Conservation (phyloP, 805 yeast species). For the Geotrichum ghanense region DNA sequence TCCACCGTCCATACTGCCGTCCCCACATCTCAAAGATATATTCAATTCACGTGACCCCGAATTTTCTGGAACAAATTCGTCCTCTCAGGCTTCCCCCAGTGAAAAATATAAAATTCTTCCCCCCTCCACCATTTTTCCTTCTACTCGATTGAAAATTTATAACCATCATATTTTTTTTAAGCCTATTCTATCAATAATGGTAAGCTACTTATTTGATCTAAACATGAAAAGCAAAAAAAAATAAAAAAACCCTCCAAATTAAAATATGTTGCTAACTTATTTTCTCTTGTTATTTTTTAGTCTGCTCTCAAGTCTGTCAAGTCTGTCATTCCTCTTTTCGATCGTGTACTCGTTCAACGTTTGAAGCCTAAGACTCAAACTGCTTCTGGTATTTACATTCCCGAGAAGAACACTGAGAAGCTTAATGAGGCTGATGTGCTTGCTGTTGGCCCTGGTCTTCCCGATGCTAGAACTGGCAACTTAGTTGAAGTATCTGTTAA, state of each 20-base stretch:
- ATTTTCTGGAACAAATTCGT: background rate
- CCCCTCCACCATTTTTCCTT: background rate
- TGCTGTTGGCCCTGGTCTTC: conserved; percentile 91
- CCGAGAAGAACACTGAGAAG: conserved; percentile 93
- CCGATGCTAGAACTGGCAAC: conserved; percentile 37
- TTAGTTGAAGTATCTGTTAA: conserved; percentile 71
- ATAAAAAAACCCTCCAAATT: too few relatives aligned
- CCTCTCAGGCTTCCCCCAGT: background rate
- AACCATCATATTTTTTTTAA: background rate
- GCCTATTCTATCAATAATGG: background rate
- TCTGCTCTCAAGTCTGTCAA: conserved; percentile 69
- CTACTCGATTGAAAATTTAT: too few relatives aligned
- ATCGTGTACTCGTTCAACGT: conserved; percentile 94
- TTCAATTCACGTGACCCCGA: background rate
- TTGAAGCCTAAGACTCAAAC: conserved; percentile 84
- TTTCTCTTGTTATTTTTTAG: conserved; percentile 23
- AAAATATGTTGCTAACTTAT: background rate
- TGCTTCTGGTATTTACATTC: conserved; percentile 84
- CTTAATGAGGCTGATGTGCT: conserved; percentile 84
- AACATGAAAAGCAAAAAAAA: too few relatives aligned
- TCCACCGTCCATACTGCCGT: too few relatives aligned
- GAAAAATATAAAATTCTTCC: background rate
- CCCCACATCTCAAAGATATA: too few relatives aligned
- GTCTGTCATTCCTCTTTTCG: conserved; percentile 83
- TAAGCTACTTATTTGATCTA: background rate